Percentiles rank a stretch among this genome's conserved stretches.
These are phyloP conservation scores for Fomitiporia mediterranea DNA, from an alignment of 1,284 basidiomycete genomes.

Conservation along the genomic window DNA sequence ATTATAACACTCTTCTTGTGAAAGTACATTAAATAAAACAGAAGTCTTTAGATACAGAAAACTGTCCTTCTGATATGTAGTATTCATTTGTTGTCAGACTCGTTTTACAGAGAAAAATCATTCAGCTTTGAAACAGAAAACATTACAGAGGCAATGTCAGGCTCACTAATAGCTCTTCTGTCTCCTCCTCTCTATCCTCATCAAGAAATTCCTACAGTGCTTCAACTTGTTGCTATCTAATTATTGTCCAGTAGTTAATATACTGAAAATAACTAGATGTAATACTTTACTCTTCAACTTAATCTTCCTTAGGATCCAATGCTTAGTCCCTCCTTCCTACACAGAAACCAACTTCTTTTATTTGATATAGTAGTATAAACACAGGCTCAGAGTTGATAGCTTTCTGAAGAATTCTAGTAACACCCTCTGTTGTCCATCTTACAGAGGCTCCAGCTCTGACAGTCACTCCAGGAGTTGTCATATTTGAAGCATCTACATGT, in stretches of 20 bases:
- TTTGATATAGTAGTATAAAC: not conserved
- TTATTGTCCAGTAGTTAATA: not conserved
- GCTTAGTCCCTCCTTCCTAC: not conserved
- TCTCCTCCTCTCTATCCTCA: not conserved
- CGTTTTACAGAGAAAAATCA: too few relatives aligned
- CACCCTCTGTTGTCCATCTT: not conserved
- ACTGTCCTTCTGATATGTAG: too few relatives aligned
- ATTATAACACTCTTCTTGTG: too few relatives aligned
- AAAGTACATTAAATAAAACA: too few relatives aligned
- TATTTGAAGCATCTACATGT: not conserved
- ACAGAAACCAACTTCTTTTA: not conserved
- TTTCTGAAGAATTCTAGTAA: not conserved
- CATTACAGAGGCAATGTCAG: too few relatives aligned
- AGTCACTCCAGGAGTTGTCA: not conserved
- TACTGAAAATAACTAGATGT: not conserved
- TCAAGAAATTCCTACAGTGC: not conserved
- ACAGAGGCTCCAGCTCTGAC: not conserved
- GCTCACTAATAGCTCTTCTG: too few relatives aligned
- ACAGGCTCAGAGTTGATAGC: not conserved
- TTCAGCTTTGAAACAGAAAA: too few relatives aligned
- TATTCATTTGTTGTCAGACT: too few relatives aligned
- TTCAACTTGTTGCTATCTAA: not conserved
- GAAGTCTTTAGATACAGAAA: too few relatives aligned
- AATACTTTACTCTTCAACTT: not conserved
- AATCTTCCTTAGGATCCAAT: not conserved